A percentile compares a stretch with the other conserved stretches of the same genome.
These are phyloP conservation scores for Microthyrium microscopicum DNA, from an alignment of 2,329 filamentous ascomycete genomes.

Conservation along the genomic window DNA sequence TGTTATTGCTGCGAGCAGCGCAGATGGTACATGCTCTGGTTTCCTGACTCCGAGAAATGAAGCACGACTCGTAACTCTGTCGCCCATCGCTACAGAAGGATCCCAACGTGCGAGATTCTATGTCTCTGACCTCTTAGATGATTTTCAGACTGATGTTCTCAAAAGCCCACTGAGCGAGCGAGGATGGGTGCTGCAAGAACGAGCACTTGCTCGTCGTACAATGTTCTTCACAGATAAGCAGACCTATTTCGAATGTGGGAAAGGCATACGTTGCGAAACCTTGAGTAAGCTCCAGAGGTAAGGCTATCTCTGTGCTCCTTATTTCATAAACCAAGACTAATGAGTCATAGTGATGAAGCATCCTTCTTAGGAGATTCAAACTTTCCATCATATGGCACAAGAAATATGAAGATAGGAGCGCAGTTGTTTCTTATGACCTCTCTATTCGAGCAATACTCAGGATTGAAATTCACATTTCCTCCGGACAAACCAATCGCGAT, in stretches of 20 bases:
- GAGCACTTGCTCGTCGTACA: too few species aligned
- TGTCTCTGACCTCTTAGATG: slow-evolving; percentile 16
- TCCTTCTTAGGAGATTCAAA: slow-evolving; percentile 16
- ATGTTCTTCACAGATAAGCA: too few species aligned
- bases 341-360: slow-evolving; percentile 11
- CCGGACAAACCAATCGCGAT: slow-evolving; percentile 3
- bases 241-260: too few species aligned
- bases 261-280: too few species aligned
- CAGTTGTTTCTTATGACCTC: slow-evolving; percentile 8
- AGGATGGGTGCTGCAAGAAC: too few species aligned
- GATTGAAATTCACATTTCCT: not conserved
- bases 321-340: too few species aligned
- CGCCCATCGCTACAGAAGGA: not conserved
- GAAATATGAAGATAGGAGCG: not conserved
- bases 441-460: slow-evolving; percentile 8
- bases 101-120: slow-evolving; percentile 8
- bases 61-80: slow-evolving; percentile 1
- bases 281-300: too few species aligned
- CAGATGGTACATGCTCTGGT: slow-evolving; percentile 8
- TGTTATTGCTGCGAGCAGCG: slow-evolving; percentile 12
- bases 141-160: slow-evolving; percentile 21
- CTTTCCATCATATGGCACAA: slow-evolving; percentile 11
- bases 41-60: slow-evolving; percentile 9
- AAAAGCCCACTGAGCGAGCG: slow-evolving; percentile 16
- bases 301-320: too few species aligned